Evolutionary conservation across 257 asterid species (phyloP), one percentile per base, ranked within the genome.

Genomic region (Solanum pinnatisectum): DNA sequence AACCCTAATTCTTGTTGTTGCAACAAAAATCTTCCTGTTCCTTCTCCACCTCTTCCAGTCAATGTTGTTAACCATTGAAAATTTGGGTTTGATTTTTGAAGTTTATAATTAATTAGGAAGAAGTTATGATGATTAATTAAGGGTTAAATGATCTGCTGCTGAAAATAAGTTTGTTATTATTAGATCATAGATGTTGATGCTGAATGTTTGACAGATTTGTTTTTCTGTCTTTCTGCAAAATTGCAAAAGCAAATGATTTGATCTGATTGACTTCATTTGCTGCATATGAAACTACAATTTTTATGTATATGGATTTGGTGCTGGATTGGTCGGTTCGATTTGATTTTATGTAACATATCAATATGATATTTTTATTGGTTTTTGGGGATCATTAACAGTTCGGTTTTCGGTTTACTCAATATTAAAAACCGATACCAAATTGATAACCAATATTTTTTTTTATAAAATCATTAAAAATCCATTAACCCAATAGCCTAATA

Each of bases 381-480:
- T n/a, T n/a, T n/a, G n/a, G n/a, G n/a, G n/a, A n/a, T n/a, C n/a
- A n/a, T n/a, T n/a, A n/a, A n/a, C n/a, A n/a, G n/a, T n/a, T 42
- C 0, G 42, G 8, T 39, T 39, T 39, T 46, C 1, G 0, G 1
- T 46, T 46, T 46, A 46, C 2, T 0, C 6, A 46, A 46, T 46
- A 46, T 0, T 46, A 4, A 13, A 46, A 13, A 0, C 13, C 0
- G 6, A 46, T 46, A 46, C 0, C 6, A 1, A 40, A 1, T 14
- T 0, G 6, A 46, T 46, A 46, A 14, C 0, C 5, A 4, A 46
- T 46, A 4, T n/a, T 46, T 46, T 46, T 46, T 14, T 46, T 1
- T 46, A 14, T 46, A 46, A 46, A 13, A 46, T 0, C 2, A 46
- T 14, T 46, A 14, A 46, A 46, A 46, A 4, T 14, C 0, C 6